Base-by-base conservation (phyloP, 208 protist species). In the Tritrichomonas foetus region DNA sequence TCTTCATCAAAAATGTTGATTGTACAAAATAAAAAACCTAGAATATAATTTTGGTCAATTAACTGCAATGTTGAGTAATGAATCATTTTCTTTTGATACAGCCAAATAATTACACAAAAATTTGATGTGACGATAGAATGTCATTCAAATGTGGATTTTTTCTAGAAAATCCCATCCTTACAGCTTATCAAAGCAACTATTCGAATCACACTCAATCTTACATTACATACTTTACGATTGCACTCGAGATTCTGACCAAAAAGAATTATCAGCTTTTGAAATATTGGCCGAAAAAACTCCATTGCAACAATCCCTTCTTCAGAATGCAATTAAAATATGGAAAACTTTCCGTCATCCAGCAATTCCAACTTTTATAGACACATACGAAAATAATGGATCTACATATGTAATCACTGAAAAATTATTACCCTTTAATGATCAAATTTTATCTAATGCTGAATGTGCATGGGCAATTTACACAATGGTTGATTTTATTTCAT, bases 241-340 rank as follows among this genome's bases (percentile, higher is more conserved):
- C 8, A 30, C n/a, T 69, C 8, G 64, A 69, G n/a, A n/a, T n/a
- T 69, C 64, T 8, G 64, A 69, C 25, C 64, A 69, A 69, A 69
- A 69, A 69, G 16, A 69, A 69, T 69, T 69, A n/a, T 69, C 64
- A n/a, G n/a, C n/a, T 69, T 69, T 69, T 69, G 64, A 69, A 69
- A 61, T 61, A 22, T n/a, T n/a, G 11, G 22, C 3, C 8, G 22
- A 16, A n/a, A 11, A 11, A n/a, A 33, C 64, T n/a, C 64, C 64
- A n/a, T 30, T 69, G 8, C 22, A 69, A n/a, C 64, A 69, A 69
- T 16, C 64, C 3, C 27, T 69, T 33, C 8, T 25, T n/a, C 8
- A 69, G n/a, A 69, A 69, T 30, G 64, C 64, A n/a, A n/a, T 69
- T n/a, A 69, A 69, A 69, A 33, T n/a, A 69, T 69, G 64, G 64